phyloP scores from a whole-genome alignment of 2,329 filamentous ascomycete genomes.

The Epichloe scottii region DNA sequence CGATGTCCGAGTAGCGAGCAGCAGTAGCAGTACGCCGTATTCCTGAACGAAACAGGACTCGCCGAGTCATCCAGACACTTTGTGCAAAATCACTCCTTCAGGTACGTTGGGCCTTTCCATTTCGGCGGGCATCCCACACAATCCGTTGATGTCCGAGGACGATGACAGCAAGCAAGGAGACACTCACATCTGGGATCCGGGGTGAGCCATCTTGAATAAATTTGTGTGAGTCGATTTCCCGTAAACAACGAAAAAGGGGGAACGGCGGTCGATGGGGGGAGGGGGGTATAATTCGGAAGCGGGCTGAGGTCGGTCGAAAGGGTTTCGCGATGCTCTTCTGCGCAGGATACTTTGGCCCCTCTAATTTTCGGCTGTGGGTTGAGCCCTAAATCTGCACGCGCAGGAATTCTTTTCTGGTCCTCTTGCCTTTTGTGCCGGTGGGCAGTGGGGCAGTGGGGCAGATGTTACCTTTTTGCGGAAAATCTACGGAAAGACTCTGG shows the following conservation, averaged over 20 bases:
- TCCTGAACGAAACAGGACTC: not conserved
- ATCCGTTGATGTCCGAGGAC: not conserved
- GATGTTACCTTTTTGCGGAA: constrained; percentile 5
- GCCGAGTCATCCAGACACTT: not conserved
- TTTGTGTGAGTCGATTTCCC: constrained; percentile 4
- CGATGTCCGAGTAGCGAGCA: not conserved
- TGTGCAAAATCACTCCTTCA: no score
- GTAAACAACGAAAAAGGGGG: constrained; percentile 21
- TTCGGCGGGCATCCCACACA: no score
- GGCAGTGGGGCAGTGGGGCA: not conserved
- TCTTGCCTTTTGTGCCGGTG: not conserved
- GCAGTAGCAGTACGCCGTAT: not conserved
- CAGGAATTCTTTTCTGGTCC: not conserved
- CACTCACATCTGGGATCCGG: constrained; percentile 51
- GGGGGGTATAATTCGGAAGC: constrained; percentile 6
- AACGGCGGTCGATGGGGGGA: constrained; percentile 12
- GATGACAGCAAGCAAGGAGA: not conserved
- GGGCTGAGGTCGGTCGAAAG: constrained; percentile 4
- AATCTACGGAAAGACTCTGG: constrained; percentile 8
- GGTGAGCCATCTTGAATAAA: constrained; percentile 45
- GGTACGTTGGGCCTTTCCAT: not conserved
- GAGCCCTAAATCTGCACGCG: constrained; percentile 16
- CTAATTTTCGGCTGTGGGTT: constrained; percentile 17
- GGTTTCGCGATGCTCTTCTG: constrained; percentile 6
- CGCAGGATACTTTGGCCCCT: constrained; percentile 3